These are phyloP conservation scores for Candida sphagnicola DNA, from an alignment of 805 yeast genomes.

Conservation along the genomic window DNA sequence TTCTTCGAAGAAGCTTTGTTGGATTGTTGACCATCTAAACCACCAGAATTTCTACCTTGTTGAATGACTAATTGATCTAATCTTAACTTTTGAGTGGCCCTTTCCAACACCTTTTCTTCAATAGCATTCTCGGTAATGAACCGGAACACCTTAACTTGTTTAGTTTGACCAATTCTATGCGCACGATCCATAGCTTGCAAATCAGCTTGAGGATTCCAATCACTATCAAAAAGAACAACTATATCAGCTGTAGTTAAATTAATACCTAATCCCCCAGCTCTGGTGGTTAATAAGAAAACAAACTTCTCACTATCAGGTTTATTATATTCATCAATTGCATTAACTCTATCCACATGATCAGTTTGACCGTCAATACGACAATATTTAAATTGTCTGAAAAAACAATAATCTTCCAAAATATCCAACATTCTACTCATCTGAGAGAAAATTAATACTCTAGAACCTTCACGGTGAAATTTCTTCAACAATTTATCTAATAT, in stretches of 20 bases:
- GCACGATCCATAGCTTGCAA: conserved; percentile 89
- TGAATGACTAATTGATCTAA: conserved; percentile 81
- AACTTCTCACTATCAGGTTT: conserved; percentile 71
- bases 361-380: conserved; percentile 85
- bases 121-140: conserved; percentile 79
- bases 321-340: conserved; percentile 75
- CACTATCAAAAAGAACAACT: conserved; percentile 73
- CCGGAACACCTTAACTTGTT: conserved; percentile 76
- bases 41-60: conserved; percentile 52
- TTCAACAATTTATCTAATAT: conserved; percentile 65
- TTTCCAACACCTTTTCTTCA: conserved; percentile 75
- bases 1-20: conserved; percentile 53
- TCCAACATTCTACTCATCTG: conserved; percentile 84
- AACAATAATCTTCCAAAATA: conserved; percentile 75
- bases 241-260: conserved; percentile 78
- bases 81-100: conserved; percentile 77
- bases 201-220: conserved; percentile 90
- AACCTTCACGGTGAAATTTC: conserved; percentile 62
- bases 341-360: conserved; percentile 70
- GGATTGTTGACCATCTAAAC: conserved; percentile 26
- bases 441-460: conserved; percentile 73
- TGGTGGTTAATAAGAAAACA: conserved; percentile 71
- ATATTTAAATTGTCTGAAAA: conserved; percentile 63
- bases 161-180: conserved; percentile 82
- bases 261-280: conserved; percentile 90